A percentile compares a stretch with the other conserved stretches of the same genome.
These are phyloP conservation scores for Cyclocybe cylindracea DNA, from an alignment of 768 basidiomycete species.

Conservation along the genomic window DNA sequence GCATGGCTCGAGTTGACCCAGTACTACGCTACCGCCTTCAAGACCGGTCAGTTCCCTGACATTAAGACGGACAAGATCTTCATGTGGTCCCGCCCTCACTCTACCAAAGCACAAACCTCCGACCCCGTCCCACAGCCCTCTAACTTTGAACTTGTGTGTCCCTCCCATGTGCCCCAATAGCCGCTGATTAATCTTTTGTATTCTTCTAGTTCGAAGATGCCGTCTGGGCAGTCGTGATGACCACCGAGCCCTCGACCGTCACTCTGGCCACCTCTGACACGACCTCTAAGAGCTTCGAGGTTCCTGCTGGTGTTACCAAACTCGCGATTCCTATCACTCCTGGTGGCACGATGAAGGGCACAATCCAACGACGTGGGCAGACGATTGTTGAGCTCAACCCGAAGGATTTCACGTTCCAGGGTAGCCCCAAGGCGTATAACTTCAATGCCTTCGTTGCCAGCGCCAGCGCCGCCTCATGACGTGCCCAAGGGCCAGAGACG, in stretches of 20 bases:
- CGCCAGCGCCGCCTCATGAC: conserved; percentile 24
- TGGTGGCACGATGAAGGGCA: conserved; percentile 51
- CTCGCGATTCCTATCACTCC: conserved; percentile 56
- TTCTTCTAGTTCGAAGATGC: conserved; percentile 53
- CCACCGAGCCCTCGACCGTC: conserved; percentile 56
- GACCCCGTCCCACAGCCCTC: conserved; percentile 58
- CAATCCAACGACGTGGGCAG: conserved; percentile 48
- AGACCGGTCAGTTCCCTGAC: conserved; percentile 61
- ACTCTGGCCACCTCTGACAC: conserved; percentile 51
- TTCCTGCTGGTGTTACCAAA: conserved; percentile 60
- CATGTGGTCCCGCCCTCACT: conserved; percentile 73
- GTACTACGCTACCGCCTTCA: conserved; percentile 73
- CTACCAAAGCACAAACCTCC: conserved; percentile 50
- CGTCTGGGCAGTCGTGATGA: conserved; percentile 70
- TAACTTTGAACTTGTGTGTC: conserved; percentile 57
- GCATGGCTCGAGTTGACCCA: conserved; percentile 66
- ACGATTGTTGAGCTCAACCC: conserved; percentile 50
- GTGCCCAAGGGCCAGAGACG: neutral
- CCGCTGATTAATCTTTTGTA: neutral
- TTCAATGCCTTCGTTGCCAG: conserved; percentile 69
- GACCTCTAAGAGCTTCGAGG: conserved; percentile 43
- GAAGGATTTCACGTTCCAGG: conserved; percentile 52
- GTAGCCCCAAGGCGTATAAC: conserved; percentile 60
- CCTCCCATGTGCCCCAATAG: conserved; percentile 16
- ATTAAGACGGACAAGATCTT: conserved; percentile 62